Percentiles rank a stretch among this genome's conserved stretches.
These are phyloP conservation scores for Lactifluus rugatus DNA, from an alignment of 768 basidiomycete genomes.

Conservation along the genomic window DNA sequence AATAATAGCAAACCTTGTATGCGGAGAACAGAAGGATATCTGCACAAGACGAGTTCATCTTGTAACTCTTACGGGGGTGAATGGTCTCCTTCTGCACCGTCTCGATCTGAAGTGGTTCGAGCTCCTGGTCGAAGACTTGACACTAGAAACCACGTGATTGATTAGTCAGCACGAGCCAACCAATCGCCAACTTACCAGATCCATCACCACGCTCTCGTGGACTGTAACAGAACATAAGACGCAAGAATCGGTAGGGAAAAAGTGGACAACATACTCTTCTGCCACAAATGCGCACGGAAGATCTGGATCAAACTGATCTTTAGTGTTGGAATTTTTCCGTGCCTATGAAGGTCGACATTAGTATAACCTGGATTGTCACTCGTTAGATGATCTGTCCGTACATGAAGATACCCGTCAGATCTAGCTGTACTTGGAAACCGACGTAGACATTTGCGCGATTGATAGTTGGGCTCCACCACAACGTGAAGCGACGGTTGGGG, in stretches of 20 bases:
- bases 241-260: conserved; percentile 20
- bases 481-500: conserved; percentile 96
- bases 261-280: conserved; percentile 61
- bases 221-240: conserved; percentile 34
- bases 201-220: conserved; percentile 89
- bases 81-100: conserved; percentile 99
- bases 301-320: conserved; percentile 99
- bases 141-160: conserved; percentile 38
- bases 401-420: conserved; percentile 96
- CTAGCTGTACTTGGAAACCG: conserved; percentile 99
- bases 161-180: not conserved
- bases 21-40: conserved; percentile 97
- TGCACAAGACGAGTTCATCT: conserved; percentile 99
- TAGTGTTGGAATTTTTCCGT: conserved; percentile 95
- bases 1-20: conserved; percentile 47
- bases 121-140: conserved; percentile 98
- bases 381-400: conserved; percentile 24
- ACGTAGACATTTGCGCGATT: conserved; percentile 99
- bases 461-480: conserved; percentile 99
- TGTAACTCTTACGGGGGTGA: conserved; percentile 99
- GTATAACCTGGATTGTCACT: not conserved
- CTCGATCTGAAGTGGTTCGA: conserved; percentile 97
- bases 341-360: conserved; percentile 39
- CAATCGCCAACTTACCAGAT: conserved; percentile 41
- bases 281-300: conserved; percentile 99